Evolutionary conservation across 345 rosid genomes (phyloP), one percentile per base, ranked within the genome.

Genomic region (Linum tenue): DNA sequence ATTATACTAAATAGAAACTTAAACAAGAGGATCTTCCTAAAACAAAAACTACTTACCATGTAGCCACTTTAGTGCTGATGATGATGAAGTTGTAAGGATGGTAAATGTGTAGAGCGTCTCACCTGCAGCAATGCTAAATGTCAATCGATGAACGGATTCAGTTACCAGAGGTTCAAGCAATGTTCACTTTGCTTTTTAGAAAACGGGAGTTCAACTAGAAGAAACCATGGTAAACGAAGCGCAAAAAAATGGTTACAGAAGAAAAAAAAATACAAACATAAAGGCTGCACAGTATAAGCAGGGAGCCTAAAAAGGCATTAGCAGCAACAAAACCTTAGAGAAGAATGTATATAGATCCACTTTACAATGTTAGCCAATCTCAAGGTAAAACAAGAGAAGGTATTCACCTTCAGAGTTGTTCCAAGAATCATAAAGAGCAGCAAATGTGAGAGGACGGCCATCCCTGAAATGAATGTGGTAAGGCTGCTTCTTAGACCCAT

Each of bases 391-490:
- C 9, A n/a, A 50, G 56, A 65, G 37, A 48, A 10, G 59, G 40
- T 4, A 31, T 36, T 72, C 56, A 89, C 98, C 98, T 77, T 78
- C 94, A 39, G 91, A 68, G 68, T 76, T 84, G 70, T 85, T 71
- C 99, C 97, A 92, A 22, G 83, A 78, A 78, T 92, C 98, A 65
- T 79, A 90, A 38, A 92, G 88, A 58, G 88, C 92, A 71, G 99
- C 96, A 85, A 92, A 88, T 3, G 88, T 90, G 14, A 92, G 82
- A 73, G 98, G 91, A 72, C 88, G 80, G 36, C 76, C 87, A 76
- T 88, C 91, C 84, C 79, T 83, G 75, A 85, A 92, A 81, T 90
- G 96, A 70, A 92, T 74, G 73, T 85, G 85, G 78, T 85, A 88
- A 7, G 98, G 97, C 76, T 90, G 98, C 77, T 85, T 90, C 65